A percentile compares a stretch with the other conserved stretches of the same genome.
Conservation (phyloP, 1,139 yeast species). For the Zhuliangozyma parablackwelliae region DNA sequence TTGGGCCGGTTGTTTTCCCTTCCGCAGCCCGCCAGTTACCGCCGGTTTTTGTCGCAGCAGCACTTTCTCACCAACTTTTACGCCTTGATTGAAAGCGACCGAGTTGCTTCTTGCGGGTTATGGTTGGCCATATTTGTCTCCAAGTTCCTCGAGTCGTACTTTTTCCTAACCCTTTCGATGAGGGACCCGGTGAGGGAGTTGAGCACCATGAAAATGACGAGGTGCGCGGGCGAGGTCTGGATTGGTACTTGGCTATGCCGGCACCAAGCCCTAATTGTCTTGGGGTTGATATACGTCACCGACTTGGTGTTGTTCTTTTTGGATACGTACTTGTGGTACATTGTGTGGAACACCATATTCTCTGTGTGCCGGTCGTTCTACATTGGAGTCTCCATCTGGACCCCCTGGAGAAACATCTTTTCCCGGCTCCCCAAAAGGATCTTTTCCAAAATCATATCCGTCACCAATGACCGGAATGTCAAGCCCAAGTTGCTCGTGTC, state of each 20-base stretch:
- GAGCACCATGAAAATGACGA: conserved; percentile 31
- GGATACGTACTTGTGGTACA: conserved; percentile 55
- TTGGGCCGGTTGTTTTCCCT: conserved; percentile 37
- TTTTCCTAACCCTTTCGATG: conserved; percentile 45
- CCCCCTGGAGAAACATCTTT: conserved; percentile 55
- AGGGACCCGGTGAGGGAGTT: conserved; percentile 48
- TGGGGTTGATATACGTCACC: conserved; percentile 33
- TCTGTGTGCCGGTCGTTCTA: conserved; percentile 47
- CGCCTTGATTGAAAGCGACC: conserved; percentile 31
- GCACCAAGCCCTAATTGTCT: conserved; percentile 36
- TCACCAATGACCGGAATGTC: conserved; percentile 19
- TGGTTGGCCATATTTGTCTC: conserved; percentile 46
- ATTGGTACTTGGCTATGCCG: conserved; percentile 37
- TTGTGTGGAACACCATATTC: conserved; percentile 48
- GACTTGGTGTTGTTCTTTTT: conserved; percentile 47
- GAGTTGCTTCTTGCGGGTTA: conserved; percentile 39
- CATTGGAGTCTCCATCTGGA: conserved; percentile 52
- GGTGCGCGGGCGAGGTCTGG: conserved; percentile 44
- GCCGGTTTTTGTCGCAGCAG: conserved; percentile 30
- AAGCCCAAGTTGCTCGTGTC: conserved; percentile 38
- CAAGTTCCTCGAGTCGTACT: conserved; percentile 48
- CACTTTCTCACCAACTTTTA: conserved; percentile 35
- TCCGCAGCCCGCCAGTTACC: conserved; percentile 9
- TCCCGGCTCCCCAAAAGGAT: conserved; percentile 49
- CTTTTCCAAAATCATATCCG: conserved; percentile 38